A percentile compares a stretch with the other conserved stretches of the same genome.
phyloP scores from a whole-genome alignment of 352 stramenopile genomes.

The Phytophthora pistaciae region DNA sequence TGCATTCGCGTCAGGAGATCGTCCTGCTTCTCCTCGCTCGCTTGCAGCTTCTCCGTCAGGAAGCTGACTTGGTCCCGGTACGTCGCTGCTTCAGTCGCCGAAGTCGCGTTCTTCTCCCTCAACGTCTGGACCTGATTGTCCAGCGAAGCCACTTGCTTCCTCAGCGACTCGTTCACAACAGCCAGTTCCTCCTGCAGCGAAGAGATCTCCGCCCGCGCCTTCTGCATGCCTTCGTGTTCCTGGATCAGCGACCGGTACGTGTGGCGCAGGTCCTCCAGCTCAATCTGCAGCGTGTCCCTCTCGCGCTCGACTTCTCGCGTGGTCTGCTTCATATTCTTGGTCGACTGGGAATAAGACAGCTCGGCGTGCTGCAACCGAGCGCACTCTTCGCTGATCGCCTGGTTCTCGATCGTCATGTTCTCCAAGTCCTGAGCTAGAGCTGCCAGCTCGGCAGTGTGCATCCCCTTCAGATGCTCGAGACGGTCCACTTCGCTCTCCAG shows the following conservation, averaged over 20 bases:
- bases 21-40: constrained; percentile 53
- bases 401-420: constrained; percentile 91
- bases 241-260: constrained; percentile 80
- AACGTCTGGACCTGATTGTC: constrained; percentile 68
- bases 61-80: constrained; percentile 87
- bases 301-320: constrained; percentile 72
- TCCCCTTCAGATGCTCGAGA: constrained; percentile 68
- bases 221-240: constrained; percentile 78
- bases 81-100: constrained; percentile 61
- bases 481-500: constrained; percentile 66
- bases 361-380: constrained; percentile 64
- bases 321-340: constrained; percentile 60
- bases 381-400: constrained; percentile 86
- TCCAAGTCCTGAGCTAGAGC: constrained; percentile 83
- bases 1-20: constrained; percentile 72
- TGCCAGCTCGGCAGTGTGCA: constrained; percentile 69
- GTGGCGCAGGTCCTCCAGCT: constrained; percentile 79
- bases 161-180: constrained; percentile 73
- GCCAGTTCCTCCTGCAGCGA: constrained; percentile 66
- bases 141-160: constrained; percentile 61
- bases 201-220: constrained; percentile 61
- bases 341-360: constrained; percentile 61
- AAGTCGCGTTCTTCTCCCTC: constrained; percentile 62
- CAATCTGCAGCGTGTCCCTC: constrained; percentile 74
- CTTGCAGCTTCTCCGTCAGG: constrained; percentile 77